phyloP scores from a whole-genome alignment of 176 grass and related monocot species.

The Stipa capillata region DNA sequence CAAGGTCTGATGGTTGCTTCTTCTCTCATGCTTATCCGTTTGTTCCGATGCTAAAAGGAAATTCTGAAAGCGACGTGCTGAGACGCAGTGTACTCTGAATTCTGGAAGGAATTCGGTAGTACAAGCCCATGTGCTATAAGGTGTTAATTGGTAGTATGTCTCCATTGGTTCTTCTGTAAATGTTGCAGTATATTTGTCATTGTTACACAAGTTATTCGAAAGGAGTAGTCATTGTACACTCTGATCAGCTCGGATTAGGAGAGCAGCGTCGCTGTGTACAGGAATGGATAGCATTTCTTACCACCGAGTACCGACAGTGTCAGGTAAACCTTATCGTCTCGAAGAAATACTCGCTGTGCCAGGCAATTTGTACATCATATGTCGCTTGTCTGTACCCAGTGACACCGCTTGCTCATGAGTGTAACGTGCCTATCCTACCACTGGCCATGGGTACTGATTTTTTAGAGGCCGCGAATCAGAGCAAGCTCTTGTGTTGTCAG shows the following conservation, averaged over 20 bases:
- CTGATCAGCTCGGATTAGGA: background rate
- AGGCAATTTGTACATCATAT: no score
- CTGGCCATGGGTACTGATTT: no score
- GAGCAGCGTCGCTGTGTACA: background rate
- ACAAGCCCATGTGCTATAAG: background rate
- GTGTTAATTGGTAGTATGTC: background rate
- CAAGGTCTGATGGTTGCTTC: background rate
- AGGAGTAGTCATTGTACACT: background rate
- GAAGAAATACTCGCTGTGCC: background rate
- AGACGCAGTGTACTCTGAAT: background rate
- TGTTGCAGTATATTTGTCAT: no score
- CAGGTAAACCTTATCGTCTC: background rate
- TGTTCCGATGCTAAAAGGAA: conserved; percentile 26
- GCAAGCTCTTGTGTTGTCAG: no score
- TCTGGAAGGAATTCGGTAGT: background rate
- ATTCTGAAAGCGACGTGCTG: conserved; percentile 20
- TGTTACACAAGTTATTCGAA: no score
- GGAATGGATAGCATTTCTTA: background rate
- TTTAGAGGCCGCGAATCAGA: no score
- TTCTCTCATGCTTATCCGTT: background rate
- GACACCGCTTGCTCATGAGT: no score
- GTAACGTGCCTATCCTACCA: no score
- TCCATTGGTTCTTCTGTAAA: background rate
- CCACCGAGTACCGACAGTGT: background rate
- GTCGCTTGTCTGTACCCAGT: background rate